Percentiles rank a stretch among this genome's conserved stretches.
Evolutionary conservation across 176 grass and related monocot species (phyloP).

Genomic region (Musa itinerans): DNA sequence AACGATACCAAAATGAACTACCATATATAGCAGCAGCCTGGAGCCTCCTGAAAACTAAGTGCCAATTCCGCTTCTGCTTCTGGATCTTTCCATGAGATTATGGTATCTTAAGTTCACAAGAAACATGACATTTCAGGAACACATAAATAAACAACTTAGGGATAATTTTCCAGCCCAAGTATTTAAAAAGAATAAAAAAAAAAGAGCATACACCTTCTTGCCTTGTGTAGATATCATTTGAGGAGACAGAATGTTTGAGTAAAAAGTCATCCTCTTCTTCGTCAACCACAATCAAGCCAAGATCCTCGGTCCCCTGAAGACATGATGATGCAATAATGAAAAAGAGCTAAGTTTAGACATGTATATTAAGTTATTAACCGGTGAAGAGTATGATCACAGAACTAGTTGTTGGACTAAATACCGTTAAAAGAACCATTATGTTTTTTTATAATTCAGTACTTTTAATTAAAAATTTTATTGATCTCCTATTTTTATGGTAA

Average conservation of each 20-base stretch:
- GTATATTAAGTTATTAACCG: not conserved
- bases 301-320: slow-evolving; percentile 8
- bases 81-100: slow-evolving; percentile 25
- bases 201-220: slow-evolving; percentile 5
- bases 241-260: slow-evolving; percentile 6
- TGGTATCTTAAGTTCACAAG: slow-evolving; percentile 5
- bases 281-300: slow-evolving; percentile 6
- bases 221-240: slow-evolving; percentile 20
- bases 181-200: not conserved
- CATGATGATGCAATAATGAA: not conserved
- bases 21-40: slow-evolving; percentile 21
- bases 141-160: not conserved
- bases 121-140: not conserved
- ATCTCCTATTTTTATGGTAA: not conserved
- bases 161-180: not conserved
- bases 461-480: not conserved
- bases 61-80: slow-evolving; percentile 19
- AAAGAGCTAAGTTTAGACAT: not conserved
- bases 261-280: slow-evolving; percentile 10
- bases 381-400: not conserved
- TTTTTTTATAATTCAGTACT: not conserved
- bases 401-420: not conserved
- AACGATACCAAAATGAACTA: not conserved
- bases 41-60: slow-evolving; percentile 20
- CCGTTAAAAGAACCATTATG: not conserved